Base-by-base conservation (phyloP, 805 yeast genomes). In the Candida chilensis region DNA sequence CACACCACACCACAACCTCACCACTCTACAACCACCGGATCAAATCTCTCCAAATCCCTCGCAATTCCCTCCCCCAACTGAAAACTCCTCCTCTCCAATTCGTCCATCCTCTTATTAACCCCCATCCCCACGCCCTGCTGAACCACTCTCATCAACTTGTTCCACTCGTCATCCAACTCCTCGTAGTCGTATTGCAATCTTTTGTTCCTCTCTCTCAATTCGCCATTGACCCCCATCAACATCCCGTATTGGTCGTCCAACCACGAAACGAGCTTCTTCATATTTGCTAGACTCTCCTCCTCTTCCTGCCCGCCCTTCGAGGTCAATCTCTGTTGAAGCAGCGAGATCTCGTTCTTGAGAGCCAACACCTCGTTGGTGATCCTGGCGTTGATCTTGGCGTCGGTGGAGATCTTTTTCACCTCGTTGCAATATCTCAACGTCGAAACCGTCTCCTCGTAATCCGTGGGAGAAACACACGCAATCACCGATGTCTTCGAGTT, bases 401-500 rank as follows among this genome's bases (percentile, higher is more conserved):
- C 52, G 20, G 84, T 78, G 32, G 67, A 68, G 39, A 84, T 81
- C 39, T 63, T 61, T 47, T 82, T 80, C 3, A 86, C 90, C 34
- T 79, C 73, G 14, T 74, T 78, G 1, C 94, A 94, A 48, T 84
- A 84, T 37, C 87, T 60, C 34, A 84, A 54, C 0, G 94, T 84
- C 24, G 83, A 79, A 40, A 76, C 49, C 0, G 86, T 76, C 43
- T 84, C 94, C 14, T 82, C 88, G 48, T 73, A 78, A 42, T 81
- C 90, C 12, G 74, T 63, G 1, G 94, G 94, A 0, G 94, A 76
- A 0, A 86, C 64, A 48, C 94, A 85, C 14, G 92, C 92, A n/a
- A 86, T 69, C 81, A 86, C 74, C 2, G 79, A 78, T 0, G 94
- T 87, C 44, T 80, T 82, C n/a, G 92, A 78, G 45, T 82, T 81